Evolutionary conservation across 2,329 filamentous ascomycete genomes (phyloP), one percentile per base, ranked within the genome.

Genomic region (Didymella arachidicola): DNA sequence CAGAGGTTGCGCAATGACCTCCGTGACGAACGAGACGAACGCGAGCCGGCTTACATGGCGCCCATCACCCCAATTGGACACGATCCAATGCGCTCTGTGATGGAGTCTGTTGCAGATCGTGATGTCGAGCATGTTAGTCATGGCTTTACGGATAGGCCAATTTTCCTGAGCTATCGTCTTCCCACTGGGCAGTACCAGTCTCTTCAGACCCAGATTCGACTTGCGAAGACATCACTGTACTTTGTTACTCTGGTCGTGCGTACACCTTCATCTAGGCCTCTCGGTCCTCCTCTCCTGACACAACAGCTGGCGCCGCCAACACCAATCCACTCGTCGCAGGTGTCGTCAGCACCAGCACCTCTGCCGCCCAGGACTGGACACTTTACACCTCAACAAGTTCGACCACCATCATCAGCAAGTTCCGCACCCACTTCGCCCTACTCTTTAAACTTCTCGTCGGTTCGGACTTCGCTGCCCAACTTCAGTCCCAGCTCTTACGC

Each of bases 31-130:
- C 70, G 79, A 47, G 79, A 81, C 39, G 71, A 75, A 29, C 76
- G 79, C 36, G 81, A 84, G 54, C 81, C 82, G 14, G 70, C 80
- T 27, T 83, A 81, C 61, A 79, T 83, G 69, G 78, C 82, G 25
- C 81, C 82, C 5, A 84, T 84, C 25, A 78, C 77, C 16, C 73
- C 75, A 11, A 68, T 79, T 4, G 75, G 76, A 32, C 75, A 80
- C 38, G 79, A 82, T 63, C 77, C 79, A 11, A 68, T 82, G 45
- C 73, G 74, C 19, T 56, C 67, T 5, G 72, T 80, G 12, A 69
- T 83, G 44, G 72, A 77, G 16, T 70, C 72, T 25, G 69, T 82
- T 8, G 64, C 67, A 3, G 78, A 81, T 41, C 70, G 69, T 4
- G 79, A 83, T 52, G 73, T 80, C 14, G 80, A 81, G 19, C 72